Percentiles rank a stretch among this genome's conserved stretches.
Evolutionary conservation across 1,284 basidiomycete species (phyloP).

Genomic region (Apiotrichum sp.): DNA sequence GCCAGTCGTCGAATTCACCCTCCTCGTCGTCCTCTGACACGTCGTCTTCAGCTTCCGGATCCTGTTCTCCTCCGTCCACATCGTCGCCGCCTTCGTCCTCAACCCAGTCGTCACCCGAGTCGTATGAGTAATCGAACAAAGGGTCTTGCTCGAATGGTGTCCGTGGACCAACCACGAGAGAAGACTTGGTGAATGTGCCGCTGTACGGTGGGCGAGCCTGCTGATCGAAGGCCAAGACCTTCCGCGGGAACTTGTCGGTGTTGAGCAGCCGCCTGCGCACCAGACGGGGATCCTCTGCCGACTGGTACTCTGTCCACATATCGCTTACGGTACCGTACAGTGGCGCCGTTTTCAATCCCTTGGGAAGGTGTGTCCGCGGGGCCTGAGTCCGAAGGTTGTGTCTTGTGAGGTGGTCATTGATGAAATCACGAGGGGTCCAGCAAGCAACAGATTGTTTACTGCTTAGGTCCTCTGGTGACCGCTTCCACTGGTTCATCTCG

Average conservation of each 20-base stretch:
- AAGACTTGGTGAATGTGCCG: constrained; percentile 44
- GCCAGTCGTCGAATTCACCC: constrained; percentile 44
- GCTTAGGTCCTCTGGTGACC: not conserved
- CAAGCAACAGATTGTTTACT: not conserved
- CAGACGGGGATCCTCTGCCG: constrained; percentile 40
- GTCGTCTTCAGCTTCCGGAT: constrained; percentile 32
- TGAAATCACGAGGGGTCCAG: constrained; percentile 17
- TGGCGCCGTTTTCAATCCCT: constrained; percentile 36
- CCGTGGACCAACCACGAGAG: constrained; percentile 42
- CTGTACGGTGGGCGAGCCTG: constrained; percentile 44
- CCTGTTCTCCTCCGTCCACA: constrained; percentile 30
- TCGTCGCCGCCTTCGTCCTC: constrained; percentile 43
- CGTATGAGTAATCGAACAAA: constrained; percentile 45
- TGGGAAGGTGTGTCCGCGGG: constrained; percentile 12
- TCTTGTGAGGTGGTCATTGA: constrained; percentile 25
- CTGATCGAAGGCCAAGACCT: constrained; percentile 43
- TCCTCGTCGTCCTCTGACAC: constrained; percentile 21
- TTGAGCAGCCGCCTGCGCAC: constrained; percentile 36
- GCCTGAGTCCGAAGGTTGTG: constrained; percentile 5
- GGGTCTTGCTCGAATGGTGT: constrained; percentile 46
- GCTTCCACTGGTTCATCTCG: constrained; percentile 23
- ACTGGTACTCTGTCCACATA: constrained; percentile 33
- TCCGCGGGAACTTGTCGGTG: constrained; percentile 38
- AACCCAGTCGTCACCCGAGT: constrained; percentile 47
- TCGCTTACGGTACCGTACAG: constrained; percentile 33